Evolutionary conservation across 352 stramenopile genomes (phyloP).

Genomic region (Aphanomyces invadans): DNA sequence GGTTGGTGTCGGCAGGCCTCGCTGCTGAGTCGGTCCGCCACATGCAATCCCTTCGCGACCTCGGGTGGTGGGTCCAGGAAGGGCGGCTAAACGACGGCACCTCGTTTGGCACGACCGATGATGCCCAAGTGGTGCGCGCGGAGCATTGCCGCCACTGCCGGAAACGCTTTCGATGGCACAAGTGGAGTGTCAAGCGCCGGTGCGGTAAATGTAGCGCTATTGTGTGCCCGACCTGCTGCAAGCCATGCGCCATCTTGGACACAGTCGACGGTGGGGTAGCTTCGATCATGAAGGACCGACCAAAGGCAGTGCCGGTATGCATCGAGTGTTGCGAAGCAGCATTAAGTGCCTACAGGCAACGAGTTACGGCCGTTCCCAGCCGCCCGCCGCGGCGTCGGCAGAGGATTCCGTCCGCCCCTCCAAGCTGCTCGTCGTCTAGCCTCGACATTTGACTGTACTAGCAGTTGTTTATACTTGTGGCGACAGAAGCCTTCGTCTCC

Average conservation of each 20-base stretch:
- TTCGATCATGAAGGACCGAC: background rate
- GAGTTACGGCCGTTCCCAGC: no score
- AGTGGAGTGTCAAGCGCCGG: background rate
- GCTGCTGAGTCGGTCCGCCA: background rate
- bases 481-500: no score
- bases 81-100: background rate
- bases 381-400: no score
- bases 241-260: background rate
- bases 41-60: background rate
- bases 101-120: background rate
- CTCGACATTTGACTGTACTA: no score
- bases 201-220: background rate
- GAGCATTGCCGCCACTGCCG: background rate
- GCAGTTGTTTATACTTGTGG: no score
- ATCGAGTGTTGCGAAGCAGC: background rate
- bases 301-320: background rate
- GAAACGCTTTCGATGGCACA: background rate
- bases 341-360: background rate
- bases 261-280: background rate
- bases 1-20: background rate
- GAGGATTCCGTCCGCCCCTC: no score
- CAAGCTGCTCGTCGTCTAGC: no score
- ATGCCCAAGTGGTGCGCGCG: background rate
- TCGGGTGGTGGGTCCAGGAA: background rate
- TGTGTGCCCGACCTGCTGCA: background rate